Evolutionary conservation across 345 rosid genomes (phyloP), one percentile per base, ranked within the genome.

Genomic region (Mangifera indica): DNA sequence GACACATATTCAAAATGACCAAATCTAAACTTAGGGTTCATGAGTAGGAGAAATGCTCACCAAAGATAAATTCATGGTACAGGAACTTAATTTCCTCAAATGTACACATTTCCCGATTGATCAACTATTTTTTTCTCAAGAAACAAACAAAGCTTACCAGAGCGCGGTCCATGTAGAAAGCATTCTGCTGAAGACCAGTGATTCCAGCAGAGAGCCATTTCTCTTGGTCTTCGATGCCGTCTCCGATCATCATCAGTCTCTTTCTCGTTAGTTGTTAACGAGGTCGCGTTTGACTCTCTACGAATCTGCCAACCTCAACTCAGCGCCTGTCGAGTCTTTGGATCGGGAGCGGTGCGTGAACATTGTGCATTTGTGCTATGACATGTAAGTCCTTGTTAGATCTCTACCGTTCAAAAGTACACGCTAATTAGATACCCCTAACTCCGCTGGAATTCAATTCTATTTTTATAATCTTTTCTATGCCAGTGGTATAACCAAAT

Each of bases 161-260:
- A 73, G 99, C 98, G 68, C 99, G 99, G 74, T 95, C 96, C 98
- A 95, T 95, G 88, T 83, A 85, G 76, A 91, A 95, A 67, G 99
- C 96, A 81, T 93, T 95, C 79, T 95, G 99, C 74, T 95, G 97
- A 73, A 95, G 96, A 77, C 94, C 97, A 49, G 96, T 91, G 74
- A 91, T 86, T 55, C 94, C 90, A 9, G 98, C 96, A 46, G 98
- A 88, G 77, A 95, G 93, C 99, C 98, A 95, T 76, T 95, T 95
- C 67, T 95, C 99, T 80, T 92, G 97, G 77, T 89, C 96, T 66
- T 92, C 98, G 17, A 82, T 86, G 65, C 90, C 98, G 73, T 87
- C 91, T 14, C 88, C 83, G 85, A 95, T 89, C 99, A 91, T 92
- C 74, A 63, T 83, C 77, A 6, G 63, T 66, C 58, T 63, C 65